Evolutionary conservation across 1,139 yeast genomes (phyloP).

Genomic region (Maudiozyma humilis): DNA sequence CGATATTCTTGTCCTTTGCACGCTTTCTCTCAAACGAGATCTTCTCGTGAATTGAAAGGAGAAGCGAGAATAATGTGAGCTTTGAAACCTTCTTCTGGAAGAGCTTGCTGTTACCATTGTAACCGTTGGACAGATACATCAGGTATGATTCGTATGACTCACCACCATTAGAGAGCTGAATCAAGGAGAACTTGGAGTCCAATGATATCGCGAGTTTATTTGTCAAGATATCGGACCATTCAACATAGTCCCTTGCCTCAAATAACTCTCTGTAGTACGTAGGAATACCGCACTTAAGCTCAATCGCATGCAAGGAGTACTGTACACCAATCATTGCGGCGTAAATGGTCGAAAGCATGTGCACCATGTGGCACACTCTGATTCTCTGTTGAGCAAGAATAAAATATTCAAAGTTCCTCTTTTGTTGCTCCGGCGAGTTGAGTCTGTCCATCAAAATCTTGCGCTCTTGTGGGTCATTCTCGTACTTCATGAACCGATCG

Average conservation of each 20-base stretch:
- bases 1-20: slow-evolving; percentile 31
- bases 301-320: slow-evolving; percentile 46
- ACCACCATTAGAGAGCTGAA: slow-evolving; percentile 52
- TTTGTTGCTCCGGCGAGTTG: slow-evolving; percentile 33
- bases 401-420: slow-evolving; percentile 63
- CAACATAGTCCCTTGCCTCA: slow-evolving; percentile 47
- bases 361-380: slow-evolving; percentile 73
- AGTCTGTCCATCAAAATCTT: slow-evolving; percentile 29
- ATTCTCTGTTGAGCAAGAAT: slow-evolving; percentile 76
- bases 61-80: slow-evolving; percentile 52
- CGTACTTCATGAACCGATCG: slow-evolving; percentile 27
- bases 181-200: slow-evolving; percentile 43
- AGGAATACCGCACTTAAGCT: slow-evolving; percentile 60
- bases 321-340: slow-evolving; percentile 62
- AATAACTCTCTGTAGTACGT: slow-evolving; percentile 64
- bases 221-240: slow-evolving; percentile 47
- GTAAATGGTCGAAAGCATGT: slow-evolving; percentile 62
- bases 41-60: slow-evolving; percentile 67
- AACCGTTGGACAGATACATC: slow-evolving; percentile 41
- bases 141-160: slow-evolving; percentile 43
- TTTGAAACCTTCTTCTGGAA: slow-evolving; percentile 37
- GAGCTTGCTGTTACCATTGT: slow-evolving; percentile 23
- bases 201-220: slow-evolving; percentile 31
- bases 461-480: slow-evolving; percentile 29
- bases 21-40: slow-evolving; percentile 44